phyloP scores from a whole-genome alignment of 1,284 basidiomycete genomes.

The Boletus smithii region DNA sequence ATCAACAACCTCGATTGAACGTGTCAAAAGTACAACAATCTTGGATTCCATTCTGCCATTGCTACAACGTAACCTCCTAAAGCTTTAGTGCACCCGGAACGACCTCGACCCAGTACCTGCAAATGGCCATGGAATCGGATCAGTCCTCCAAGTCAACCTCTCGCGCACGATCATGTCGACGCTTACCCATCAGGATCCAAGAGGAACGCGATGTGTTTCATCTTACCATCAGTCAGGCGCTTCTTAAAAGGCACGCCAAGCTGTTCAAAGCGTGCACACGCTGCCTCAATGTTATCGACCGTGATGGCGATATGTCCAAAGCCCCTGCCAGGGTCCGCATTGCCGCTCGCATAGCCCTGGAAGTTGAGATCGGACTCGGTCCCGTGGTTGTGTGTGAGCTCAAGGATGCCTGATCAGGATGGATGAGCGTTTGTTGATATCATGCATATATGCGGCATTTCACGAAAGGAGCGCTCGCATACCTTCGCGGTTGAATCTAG shows the following conservation, averaged over 20 bases:
- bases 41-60: not conserved
- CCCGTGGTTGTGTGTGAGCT: constrained; percentile 88
- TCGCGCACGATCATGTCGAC: constrained; percentile 5
- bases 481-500: constrained; percentile 66
- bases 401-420: constrained; percentile 60
- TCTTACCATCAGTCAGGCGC: constrained; percentile 79
- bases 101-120: constrained; percentile 37
- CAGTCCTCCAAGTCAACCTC: not conserved
- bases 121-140: not conserved
- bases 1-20: constrained; percentile 4
- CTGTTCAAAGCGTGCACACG: constrained; percentile 82
- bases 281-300: constrained; percentile 80
- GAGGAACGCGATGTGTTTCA: constrained; percentile 86
- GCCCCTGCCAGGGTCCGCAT: constrained; percentile 75
- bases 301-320: constrained; percentile 89
- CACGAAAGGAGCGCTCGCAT: constrained; percentile 12
- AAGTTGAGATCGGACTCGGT: constrained; percentile 80
- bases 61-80: constrained; percentile 4
- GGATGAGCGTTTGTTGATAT: constrained; percentile 3
- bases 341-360: constrained; percentile 79
- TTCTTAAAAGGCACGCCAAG: constrained; percentile 89
- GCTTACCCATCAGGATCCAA: constrained; percentile 81
- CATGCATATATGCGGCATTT: not conserved
- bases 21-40: constrained; percentile 1
- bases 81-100: constrained; percentile 23